Base-by-base conservation (phyloP, 805 yeast species). In the Nakazawaea holstii region DNA sequence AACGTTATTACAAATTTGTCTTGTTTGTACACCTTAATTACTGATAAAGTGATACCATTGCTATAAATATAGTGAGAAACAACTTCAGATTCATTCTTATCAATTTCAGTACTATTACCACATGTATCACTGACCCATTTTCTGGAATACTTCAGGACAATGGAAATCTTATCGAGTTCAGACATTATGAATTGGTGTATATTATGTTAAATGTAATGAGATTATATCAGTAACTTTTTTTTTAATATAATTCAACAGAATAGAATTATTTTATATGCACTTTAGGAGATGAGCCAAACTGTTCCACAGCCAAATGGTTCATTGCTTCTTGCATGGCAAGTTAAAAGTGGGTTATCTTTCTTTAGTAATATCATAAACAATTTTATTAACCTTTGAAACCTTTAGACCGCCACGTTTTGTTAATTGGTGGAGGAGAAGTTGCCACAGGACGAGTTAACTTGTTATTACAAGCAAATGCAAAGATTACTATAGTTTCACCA, bases 381-480 rank as follows among this genome's bases (percentile, higher is more conserved):
- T 20, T 5, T 7, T 13, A 27, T 32, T 9, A 11, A 30, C 29
- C 32, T n/a, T 29, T 28, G 27, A 35, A 39, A 39, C 27, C 41
- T 7, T 15, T 30, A 65, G 75, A 73, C 52, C 73, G 73, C 41
- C 87, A 77, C 54, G 87, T 85, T 13, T 68, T 87, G 8, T 85
- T 87, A 1, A 77, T 87, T 36, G 95, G 95, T 0, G 89, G 84
- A 6, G 87, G 88, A 9, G 84, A 80, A 41, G 95, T 87, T 8
- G 96, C 90, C 0, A 68, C 81, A 9, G 76, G 88, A 14, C 65
- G 96, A 45, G 79, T 87, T 3, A 69, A 74, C 46, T 87, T 84
- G 57, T 68, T 87, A 17, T 60, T 86, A 3, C 75, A 76, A 14
- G 91, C 95, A 0, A 76, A 82, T 53, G 92, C 94, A 8, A 71